phyloP scores from a whole-genome alignment of 2,329 filamentous ascomycete species.

The Blastomyces emzantsi region DNA sequence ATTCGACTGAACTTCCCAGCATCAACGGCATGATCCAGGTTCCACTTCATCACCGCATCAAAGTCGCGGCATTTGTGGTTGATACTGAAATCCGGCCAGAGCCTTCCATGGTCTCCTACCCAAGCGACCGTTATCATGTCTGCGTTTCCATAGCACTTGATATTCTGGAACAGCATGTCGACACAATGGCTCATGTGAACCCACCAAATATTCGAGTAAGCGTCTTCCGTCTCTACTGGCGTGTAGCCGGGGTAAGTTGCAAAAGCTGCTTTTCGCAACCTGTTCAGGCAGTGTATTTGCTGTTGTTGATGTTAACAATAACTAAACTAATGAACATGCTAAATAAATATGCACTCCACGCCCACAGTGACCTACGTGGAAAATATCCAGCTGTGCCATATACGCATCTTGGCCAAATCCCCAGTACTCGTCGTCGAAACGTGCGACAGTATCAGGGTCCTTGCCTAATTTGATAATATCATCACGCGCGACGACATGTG shows the following conservation, averaged over 20 bases:
- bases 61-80: conserved; percentile 27
- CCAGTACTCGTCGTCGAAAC: conserved; percentile 20
- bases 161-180: conserved; percentile 28
- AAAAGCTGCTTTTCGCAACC: conserved; percentile 23
- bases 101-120: conserved; percentile 23
- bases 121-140: conserved; percentile 29
- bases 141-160: conserved; percentile 26
- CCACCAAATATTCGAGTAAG: conserved; percentile 12
- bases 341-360: too few relatives aligned
- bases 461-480: conserved; percentile 25
- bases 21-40: conserved; percentile 13
- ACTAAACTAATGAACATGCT: too few relatives aligned
- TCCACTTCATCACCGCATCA: conserved; percentile 16
- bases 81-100: conserved; percentile 28
- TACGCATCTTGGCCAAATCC: conserved; percentile 27
- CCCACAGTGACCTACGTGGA: conserved; percentile 23
- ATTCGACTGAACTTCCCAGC: conserved; percentile 10
- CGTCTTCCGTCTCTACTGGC: conserved; percentile 10
- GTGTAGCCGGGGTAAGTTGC: conserved; percentile 16
- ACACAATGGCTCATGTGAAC: conserved; percentile 30
- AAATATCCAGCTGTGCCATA: conserved; percentile 30
- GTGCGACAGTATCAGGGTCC: conserved; percentile 22
- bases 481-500: conserved; percentile 20
- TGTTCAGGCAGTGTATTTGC: conserved; percentile 31
- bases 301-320: not conserved